These are phyloP conservation scores for Talaromyces adpressus DNA, from an alignment of 495 filamentous ascomycete genomes.

Conservation along the genomic window DNA sequence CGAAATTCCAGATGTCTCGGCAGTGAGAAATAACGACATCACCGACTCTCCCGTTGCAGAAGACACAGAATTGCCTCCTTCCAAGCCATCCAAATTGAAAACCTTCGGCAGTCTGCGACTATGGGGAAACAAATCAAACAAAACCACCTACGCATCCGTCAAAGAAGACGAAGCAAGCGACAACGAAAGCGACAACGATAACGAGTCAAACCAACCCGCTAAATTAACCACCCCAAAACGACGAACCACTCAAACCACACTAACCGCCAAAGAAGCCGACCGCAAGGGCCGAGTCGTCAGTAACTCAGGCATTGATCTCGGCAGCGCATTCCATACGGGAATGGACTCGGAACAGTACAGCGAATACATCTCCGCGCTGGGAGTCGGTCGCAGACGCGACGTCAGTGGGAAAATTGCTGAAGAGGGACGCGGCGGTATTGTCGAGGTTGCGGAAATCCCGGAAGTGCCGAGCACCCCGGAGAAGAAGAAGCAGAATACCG, in stretches of 20 bases:
- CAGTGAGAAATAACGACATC: constrained; percentile 15
- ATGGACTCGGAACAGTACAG: constrained; percentile 45
- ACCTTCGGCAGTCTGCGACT: constrained; percentile 15
- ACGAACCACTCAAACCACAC: constrained; percentile 21
- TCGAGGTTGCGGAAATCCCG: constrained; percentile 10
- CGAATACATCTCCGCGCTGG: constrained; percentile 48
- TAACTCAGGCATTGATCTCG: constrained; percentile 45
- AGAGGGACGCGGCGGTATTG: constrained; percentile 58
- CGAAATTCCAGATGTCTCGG: constrained; percentile 29
- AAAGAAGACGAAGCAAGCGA: constrained; percentile 29
- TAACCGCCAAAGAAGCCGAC: constrained; percentile 24
- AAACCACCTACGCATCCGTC: constrained; percentile 18
- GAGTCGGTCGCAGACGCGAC: constrained; percentile 48
- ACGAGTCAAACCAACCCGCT: constrained; percentile 13
- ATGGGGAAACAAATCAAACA: constrained; percentile 6
- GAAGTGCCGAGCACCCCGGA: constrained; percentile 2
- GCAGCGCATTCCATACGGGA: constrained; percentile 25
- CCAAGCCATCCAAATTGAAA: constrained; percentile 14
- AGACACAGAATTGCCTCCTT: constrained; percentile 20
- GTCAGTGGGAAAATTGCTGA: constrained; percentile 83
- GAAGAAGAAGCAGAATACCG: constrained; percentile 9
- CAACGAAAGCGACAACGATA: constrained; percentile 19
- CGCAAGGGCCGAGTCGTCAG: constrained; percentile 43
- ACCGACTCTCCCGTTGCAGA: constrained; percentile 11
- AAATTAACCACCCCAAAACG: constrained; percentile 12